Conservation (phyloP, 2,329 filamentous ascomycete species). For the Diatrype stigma region DNA sequence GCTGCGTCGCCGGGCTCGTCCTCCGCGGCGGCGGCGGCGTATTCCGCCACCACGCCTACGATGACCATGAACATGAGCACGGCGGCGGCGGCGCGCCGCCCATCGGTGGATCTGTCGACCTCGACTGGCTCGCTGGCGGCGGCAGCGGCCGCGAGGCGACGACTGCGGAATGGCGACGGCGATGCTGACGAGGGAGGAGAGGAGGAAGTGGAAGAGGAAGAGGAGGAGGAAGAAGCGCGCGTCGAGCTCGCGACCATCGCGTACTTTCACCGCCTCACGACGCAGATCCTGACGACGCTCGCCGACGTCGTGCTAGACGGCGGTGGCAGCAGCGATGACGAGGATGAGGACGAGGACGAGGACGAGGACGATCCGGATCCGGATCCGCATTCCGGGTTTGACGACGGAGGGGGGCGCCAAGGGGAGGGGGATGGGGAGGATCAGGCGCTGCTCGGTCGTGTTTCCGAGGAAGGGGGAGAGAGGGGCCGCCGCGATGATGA, state of each 20-base stretch:
- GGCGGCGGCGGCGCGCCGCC: conserved; percentile 6
- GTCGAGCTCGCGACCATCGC: conserved; percentile 70
- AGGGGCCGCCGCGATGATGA: conserved; percentile 15
- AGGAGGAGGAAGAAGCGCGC: conserved; percentile 40
- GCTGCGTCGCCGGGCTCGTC: conserved; percentile 4
- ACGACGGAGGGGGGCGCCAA: conserved; percentile 33
- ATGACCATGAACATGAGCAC: conserved; percentile 24
- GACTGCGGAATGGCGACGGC: conserved; percentile 11
- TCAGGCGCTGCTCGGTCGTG: conserved; percentile 18
- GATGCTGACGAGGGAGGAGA: conserved; percentile 43
- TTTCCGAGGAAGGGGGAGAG: conserved; percentile 16
- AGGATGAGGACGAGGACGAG: too few species aligned
- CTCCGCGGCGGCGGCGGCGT: background rate
- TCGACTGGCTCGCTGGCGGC: conserved; percentile 40
- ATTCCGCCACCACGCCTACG: conserved; percentile 11
- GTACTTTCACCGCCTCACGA: conserved; percentile 76
- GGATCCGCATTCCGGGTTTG: conserved; percentile 32
- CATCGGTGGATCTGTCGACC: conserved; percentile 32
- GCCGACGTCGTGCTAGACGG: conserved; percentile 57
- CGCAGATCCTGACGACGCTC: conserved; percentile 58
- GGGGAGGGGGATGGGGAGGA: conserved; percentile 31
- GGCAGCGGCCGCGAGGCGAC: conserved; percentile 4
- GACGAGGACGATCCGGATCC: conserved; percentile 39
- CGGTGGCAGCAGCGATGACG: conserved; percentile 28
- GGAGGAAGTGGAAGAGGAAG: conserved; percentile 43